A percentile compares a stretch with the other conserved stretches of the same genome.
Conservation (phyloP, 306 rosid species). For the Trichosanthes cucumerina region DNA sequence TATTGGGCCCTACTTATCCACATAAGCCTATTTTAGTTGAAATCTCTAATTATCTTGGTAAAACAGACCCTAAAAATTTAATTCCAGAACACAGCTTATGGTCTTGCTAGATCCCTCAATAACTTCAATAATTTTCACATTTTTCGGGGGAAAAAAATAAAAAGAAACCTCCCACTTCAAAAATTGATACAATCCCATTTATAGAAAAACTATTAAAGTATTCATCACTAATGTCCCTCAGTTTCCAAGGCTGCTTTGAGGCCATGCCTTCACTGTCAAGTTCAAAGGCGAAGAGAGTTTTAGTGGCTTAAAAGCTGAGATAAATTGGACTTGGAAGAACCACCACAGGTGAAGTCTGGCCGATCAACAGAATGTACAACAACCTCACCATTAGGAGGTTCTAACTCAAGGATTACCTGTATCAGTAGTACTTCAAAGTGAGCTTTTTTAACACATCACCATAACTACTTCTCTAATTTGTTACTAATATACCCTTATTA, state of each 20-base stretch:
- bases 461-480: neutral
- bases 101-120: neutral
- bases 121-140: neutral
- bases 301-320: slow-evolving; percentile 5
- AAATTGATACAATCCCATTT: neutral
- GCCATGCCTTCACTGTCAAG: neutral
- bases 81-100: neutral
- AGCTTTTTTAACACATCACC: neutral
- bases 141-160: neutral
- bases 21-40: no score
- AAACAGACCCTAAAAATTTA: neutral
- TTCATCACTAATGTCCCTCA: neutral
- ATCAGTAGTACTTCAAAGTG: no score
- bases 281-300: neutral
- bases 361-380: slow-evolving; percentile 44
- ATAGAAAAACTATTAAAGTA: neutral
- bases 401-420: slow-evolving; percentile 74
- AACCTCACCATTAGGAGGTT: slow-evolving; percentile 47
- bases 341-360: slow-evolving; percentile 67
- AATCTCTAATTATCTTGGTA: neutral
- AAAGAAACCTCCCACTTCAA: neutral
- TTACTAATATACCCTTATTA: neutral
- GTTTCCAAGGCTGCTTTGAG: neutral
- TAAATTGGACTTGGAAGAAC: slow-evolving; percentile 9
- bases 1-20: neutral